These are phyloP conservation scores for Lepiota venenata DNA, from an alignment of 768 basidiomycete genomes.

Conservation along the genomic window DNA sequence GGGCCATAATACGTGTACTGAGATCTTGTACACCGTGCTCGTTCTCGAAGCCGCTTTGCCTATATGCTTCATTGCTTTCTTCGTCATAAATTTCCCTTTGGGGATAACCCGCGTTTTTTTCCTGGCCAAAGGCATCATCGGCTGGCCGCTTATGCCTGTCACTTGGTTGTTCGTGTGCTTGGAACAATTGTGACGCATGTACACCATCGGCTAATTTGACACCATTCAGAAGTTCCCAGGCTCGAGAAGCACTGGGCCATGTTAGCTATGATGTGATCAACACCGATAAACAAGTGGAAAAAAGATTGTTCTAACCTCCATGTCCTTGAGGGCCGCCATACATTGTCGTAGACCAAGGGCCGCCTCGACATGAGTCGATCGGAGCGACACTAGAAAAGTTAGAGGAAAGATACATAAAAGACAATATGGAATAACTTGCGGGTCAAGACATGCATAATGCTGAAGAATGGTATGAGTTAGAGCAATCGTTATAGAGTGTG, in stretches of 20 bases:
- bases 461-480: constrained; percentile 25
- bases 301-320: constrained; percentile 48
- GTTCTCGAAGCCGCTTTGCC: constrained; percentile 22
- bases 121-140: constrained; percentile 60
- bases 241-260: constrained; percentile 70
- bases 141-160: constrained; percentile 45
- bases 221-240: constrained; percentile 65
- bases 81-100: constrained; percentile 36
- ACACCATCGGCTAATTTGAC: constrained; percentile 49
- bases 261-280: constrained; percentile 39
- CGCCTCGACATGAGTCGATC: constrained; percentile 70
- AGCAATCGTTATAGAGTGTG: constrained; percentile 1
- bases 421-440: constrained; percentile 35
- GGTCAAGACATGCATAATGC: constrained; percentile 79
- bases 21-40: constrained; percentile 58
- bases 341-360: constrained; percentile 63
- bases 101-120: constrained; percentile 42
- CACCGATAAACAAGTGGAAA: constrained; percentile 3
- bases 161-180: constrained; percentile 27
- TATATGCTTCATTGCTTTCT: constrained; percentile 11
- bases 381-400: constrained; percentile 53
- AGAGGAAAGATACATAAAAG: constrained; percentile 14
- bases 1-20: constrained; percentile 64
- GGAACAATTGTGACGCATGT: constrained; percentile 20
- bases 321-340: constrained; percentile 58